A percentile compares a stretch with the other conserved stretches of the same genome.
These are phyloP conservation scores for Yarrowia hollandica DNA, from an alignment of 805 yeast species.

Conservation along the genomic window DNA sequence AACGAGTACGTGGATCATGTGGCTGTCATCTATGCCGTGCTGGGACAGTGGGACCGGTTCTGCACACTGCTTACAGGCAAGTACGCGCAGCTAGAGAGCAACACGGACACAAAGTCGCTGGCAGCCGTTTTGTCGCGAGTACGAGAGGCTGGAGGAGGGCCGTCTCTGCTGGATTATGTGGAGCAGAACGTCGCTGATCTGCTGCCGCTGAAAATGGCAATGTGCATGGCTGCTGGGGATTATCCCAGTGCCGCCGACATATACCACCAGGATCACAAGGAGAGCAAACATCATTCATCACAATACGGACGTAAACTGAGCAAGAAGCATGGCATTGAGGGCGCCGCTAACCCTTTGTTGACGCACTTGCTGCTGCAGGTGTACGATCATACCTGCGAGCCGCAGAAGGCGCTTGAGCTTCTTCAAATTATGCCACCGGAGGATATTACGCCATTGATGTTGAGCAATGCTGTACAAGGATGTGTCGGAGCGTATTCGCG, in stretches of 20 bases:
- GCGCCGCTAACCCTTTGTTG: not conserved
- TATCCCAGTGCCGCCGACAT: not conserved
- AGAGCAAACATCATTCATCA: not conserved
- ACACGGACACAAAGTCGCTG: conserved; percentile 4
- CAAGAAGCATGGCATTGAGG: not conserved
- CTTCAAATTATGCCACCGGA: not conserved
- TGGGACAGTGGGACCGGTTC: not conserved
- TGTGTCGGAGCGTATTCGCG: conserved; percentile 17
- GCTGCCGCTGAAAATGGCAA: conserved; percentile 8
- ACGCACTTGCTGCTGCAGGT: not conserved
- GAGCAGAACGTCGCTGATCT: not conserved
- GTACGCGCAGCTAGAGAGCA: not conserved
- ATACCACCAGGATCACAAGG: not conserved
- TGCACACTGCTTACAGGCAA: not conserved
- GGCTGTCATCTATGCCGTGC: conserved; percentile 5
- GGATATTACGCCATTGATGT: not conserved
- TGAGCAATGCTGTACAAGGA: not conserved
- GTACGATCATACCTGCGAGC: not conserved
- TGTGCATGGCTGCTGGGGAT: conserved; percentile 26
- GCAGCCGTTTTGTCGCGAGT: not conserved
- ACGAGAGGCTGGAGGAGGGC: conserved; percentile 2
- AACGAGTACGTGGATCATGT: conserved; percentile 12
- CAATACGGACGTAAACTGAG: not conserved
- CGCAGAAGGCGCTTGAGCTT: not conserved
- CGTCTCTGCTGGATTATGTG: not conserved